A percentile compares a stretch with the other conserved stretches of the same genome.
phyloP scores from a whole-genome alignment of 2,329 filamentous ascomycete genomes.

The Cladophialophora immunda region DNA sequence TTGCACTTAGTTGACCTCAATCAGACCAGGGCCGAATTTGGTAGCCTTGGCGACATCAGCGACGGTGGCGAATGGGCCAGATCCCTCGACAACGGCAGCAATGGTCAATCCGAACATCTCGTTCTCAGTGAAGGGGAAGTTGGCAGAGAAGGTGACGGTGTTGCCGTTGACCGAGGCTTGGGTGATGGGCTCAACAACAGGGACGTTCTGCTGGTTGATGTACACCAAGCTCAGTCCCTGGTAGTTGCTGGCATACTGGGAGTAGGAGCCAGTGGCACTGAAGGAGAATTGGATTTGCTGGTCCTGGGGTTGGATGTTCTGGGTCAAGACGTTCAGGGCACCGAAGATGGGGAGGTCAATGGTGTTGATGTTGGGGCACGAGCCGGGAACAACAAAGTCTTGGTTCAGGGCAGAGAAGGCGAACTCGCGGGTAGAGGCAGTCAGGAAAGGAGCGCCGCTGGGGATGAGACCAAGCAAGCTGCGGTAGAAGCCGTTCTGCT shows the following conservation, averaged over 20 bases:
- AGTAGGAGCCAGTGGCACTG: constrained; percentile 40
- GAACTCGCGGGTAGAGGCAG: constrained; percentile 67
- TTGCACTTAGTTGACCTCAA: constrained; percentile 41
- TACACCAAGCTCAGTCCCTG: constrained; percentile 48
- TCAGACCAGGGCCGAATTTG: constrained; percentile 48
- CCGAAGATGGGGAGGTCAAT: constrained; percentile 60
- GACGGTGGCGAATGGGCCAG: constrained; percentile 44
- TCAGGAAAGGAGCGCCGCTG: constrained; percentile 73
- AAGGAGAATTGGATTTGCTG: constrained; percentile 63
- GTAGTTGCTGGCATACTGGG: constrained; percentile 37
- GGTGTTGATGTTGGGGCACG: constrained; percentile 60
- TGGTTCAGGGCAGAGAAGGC: constrained; percentile 71
- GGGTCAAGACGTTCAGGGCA: constrained; percentile 48
- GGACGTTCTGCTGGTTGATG: constrained; percentile 52
- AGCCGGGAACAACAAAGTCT: constrained; percentile 66
- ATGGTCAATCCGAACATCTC: constrained; percentile 52
- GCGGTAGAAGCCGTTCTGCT: constrained; percentile 77
- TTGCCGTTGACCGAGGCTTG: constrained; percentile 38
- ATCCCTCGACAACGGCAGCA: constrained; percentile 46
- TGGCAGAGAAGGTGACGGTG: constrained; percentile 40
- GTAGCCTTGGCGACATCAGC: constrained; percentile 46
- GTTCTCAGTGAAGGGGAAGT: constrained; percentile 49
- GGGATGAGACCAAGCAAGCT: constrained; percentile 65
- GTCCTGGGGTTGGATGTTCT: constrained; percentile 38
- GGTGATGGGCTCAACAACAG: constrained; percentile 46